Conservation (phyloP, 2,329 filamentous ascomycete genomes). For the Phoma sp. region DNA sequence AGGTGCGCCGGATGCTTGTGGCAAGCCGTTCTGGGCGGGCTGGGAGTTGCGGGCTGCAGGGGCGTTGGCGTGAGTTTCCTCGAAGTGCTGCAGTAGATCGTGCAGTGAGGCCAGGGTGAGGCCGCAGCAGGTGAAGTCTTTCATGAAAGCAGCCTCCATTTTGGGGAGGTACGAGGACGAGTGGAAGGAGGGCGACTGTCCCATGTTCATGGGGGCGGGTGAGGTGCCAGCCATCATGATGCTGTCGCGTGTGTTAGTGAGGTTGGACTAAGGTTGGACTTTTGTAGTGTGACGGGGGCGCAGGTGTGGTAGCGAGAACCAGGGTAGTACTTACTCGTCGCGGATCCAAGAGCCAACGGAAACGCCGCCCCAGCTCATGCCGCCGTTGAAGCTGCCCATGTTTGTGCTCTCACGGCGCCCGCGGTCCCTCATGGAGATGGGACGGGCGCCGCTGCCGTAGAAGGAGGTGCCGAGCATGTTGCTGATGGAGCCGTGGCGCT, state of each 20-base stretch:
- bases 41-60: conserved; percentile 59
- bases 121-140: conserved; percentile 94
- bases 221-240: conserved; percentile 96
- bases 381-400: conserved; percentile 69
- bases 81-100: conserved; percentile 94
- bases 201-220: conserved; percentile 71
- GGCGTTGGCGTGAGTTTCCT: conserved; percentile 86
- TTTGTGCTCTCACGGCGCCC: conserved; percentile 65
- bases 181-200: conserved; percentile 93
- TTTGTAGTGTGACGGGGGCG: conserved; percentile 1
- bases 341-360: conserved; percentile 96
- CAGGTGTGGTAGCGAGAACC: not conserved
- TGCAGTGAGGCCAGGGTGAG: conserved; percentile 88
- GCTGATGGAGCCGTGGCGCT: conserved; percentile 63
- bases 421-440: conserved; percentile 66
- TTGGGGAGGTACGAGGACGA: conserved; percentile 96
- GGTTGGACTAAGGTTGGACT: not conserved
- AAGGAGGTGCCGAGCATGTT: conserved; percentile 56
- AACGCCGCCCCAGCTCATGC: conserved; percentile 96
- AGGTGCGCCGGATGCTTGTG: conserved; percentile 36
- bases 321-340: conserved; percentile 80
- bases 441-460: conserved; percentile 64
- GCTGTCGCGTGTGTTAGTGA: conserved; percentile 57
- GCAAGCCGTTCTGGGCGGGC: conserved; percentile 53
- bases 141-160: conserved; percentile 96